Percentiles rank a stretch among this genome's conserved stretches.
Conservation (phyloP, 768 basidiomycete species). For the Cystobasidium ongulense region DNA sequence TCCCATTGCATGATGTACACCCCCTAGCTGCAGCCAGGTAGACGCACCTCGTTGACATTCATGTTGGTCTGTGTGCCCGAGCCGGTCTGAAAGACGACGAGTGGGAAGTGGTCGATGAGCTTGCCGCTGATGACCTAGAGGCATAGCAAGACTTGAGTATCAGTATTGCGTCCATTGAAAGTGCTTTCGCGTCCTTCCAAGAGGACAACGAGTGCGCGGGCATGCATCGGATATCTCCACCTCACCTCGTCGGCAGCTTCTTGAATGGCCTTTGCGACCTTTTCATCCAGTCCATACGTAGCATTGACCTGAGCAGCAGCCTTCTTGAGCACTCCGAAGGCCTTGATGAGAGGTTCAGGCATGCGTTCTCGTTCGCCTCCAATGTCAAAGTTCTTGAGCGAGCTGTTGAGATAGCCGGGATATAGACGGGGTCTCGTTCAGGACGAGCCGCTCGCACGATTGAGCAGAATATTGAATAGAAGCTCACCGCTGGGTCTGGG, state of each 20-base stretch:
- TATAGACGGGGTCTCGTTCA: too few species aligned
- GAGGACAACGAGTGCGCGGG: not conserved
- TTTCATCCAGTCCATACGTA: constrained; percentile 79
- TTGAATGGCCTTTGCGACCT: constrained; percentile 78
- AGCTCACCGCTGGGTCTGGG: constrained; percentile 81
- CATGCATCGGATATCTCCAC: not conserved
- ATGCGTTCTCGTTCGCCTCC: constrained; percentile 88
- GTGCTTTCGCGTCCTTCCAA: not conserved
- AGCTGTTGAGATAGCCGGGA: constrained; percentile 50
- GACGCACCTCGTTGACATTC: constrained; percentile 84
- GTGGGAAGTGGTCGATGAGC: constrained; percentile 87
- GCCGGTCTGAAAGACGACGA: constrained; percentile 98
- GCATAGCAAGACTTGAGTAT: not conserved
- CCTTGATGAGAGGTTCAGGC: constrained; percentile 90
- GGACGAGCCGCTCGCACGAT: too few species aligned
- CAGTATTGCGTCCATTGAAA: too few species aligned
- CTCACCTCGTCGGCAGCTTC: constrained; percentile 85
- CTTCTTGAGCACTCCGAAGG: constrained; percentile 95
- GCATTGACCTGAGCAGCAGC: constrained; percentile 87
- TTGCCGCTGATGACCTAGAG: constrained; percentile 90
- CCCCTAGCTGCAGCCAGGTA: not conserved
- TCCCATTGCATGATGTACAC: not conserved
- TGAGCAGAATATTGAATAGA: not conserved
- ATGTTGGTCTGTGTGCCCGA: constrained; percentile 99
- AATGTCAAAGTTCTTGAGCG: constrained; percentile 96